phyloP scores from a whole-genome alignment of 2,329 filamentous ascomycete species.

The Aspergillus terreus region DNA sequence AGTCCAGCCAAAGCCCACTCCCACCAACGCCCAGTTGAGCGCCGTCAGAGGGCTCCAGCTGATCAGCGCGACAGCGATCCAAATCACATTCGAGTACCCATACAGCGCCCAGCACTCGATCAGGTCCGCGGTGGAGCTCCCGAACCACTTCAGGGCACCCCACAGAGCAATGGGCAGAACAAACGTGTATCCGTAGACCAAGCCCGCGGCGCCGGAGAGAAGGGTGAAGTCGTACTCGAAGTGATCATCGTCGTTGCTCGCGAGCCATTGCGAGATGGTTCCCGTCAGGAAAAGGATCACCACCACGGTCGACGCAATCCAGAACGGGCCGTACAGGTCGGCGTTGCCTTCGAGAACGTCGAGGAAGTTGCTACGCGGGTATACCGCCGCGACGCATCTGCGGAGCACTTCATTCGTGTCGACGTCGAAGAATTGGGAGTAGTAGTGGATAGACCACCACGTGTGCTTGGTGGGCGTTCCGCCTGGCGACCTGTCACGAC shows the following conservation, averaged over 20 bases:
- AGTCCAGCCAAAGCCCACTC: slow-evolving; percentile 77
- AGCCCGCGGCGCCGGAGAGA: slow-evolving; percentile 81
- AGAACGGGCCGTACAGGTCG: slow-evolving; percentile 94
- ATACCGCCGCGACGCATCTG: slow-evolving; percentile 84
- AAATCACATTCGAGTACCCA: slow-evolving; percentile 94
- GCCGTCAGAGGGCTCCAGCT: slow-evolving; percentile 82
- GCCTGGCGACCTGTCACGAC: slow-evolving; percentile 39
- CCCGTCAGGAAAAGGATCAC: slow-evolving; percentile 93
- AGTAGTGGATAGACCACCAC: slow-evolving; percentile 90
- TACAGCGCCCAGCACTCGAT: slow-evolving; percentile 95
- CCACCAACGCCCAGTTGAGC: slow-evolving; percentile 93
- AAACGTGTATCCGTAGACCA: slow-evolving; percentile 93
- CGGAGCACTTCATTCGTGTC: slow-evolving; percentile 85
- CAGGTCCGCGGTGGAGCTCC: slow-evolving; percentile 86
- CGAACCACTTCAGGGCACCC: slow-evolving; percentile 89
- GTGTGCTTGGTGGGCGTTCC: slow-evolving; percentile 68
- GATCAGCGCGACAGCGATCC: slow-evolving; percentile 90
- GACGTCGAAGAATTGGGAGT: slow-evolving; percentile 97
- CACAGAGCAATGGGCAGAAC: slow-evolving; percentile 82
- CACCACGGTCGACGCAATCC: slow-evolving; percentile 97
- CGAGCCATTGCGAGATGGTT: slow-evolving; percentile 88
- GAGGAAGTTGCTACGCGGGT: slow-evolving; percentile 89
- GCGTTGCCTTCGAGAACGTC: slow-evolving; percentile 96
- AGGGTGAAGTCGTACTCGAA: slow-evolving; percentile 92
- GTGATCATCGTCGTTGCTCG: slow-evolving; percentile 60